Evolutionary conservation across 805 yeast genomes (phyloP).

Genomic region (Allodekkera sacchari): DNA sequence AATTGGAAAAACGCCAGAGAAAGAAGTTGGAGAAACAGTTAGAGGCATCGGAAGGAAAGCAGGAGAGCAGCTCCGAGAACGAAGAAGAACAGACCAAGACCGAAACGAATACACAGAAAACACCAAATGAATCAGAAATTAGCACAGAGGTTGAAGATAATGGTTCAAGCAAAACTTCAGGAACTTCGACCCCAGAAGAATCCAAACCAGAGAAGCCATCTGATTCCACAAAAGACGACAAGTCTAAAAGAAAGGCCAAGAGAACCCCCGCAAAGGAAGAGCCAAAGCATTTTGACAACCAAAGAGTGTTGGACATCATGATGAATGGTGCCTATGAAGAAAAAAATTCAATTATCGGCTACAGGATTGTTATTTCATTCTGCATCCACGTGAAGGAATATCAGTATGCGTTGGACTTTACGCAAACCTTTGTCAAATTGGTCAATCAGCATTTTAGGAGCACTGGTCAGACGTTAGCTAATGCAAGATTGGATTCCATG

Average conservation of each 20-base stretch:
- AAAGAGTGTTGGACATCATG: slow-evolving; percentile 32
- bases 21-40: background rate
- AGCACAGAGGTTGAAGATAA: slow-evolving; percentile 6
- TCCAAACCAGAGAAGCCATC: slow-evolving; percentile 1
- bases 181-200: too few species aligned
- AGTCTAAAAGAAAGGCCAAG: too few species aligned
- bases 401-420: slow-evolving; percentile 48
- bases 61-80: background rate
- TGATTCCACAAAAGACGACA: slow-evolving; percentile 2
- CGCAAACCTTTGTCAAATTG: slow-evolving; percentile 50
- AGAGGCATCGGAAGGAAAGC: background rate
- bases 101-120: slow-evolving; percentile 10
- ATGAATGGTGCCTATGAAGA: slow-evolving; percentile 30
- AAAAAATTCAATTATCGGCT: slow-evolving; percentile 44
- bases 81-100: slow-evolving; percentile 8
- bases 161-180: slow-evolving; percentile 3
- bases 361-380: slow-evolving; percentile 55
- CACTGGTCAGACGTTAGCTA: slow-evolving; percentile 38
- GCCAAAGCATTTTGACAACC: slow-evolving; percentile 17
- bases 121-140: slow-evolving; percentile 4
- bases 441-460: slow-evolving; percentile 39
- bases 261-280: too few species aligned
- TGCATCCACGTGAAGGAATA: slow-evolving; percentile 56
- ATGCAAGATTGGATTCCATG: slow-evolving; percentile 51
- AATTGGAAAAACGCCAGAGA: background rate